Conservation (phyloP, 306 rosid species). For the Dryas octopetala region DNA sequence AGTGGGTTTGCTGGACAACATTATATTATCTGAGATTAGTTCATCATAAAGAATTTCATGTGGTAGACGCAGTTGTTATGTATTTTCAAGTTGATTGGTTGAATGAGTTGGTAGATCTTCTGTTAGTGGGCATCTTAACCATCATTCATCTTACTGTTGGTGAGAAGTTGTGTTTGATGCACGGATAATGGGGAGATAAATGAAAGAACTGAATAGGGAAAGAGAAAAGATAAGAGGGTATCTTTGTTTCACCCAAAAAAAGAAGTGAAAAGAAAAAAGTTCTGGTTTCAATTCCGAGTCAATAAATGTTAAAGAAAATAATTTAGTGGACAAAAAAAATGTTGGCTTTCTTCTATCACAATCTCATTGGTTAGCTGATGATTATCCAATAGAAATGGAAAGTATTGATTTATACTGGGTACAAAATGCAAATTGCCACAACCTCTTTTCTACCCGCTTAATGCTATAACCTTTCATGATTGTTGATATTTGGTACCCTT, state of each 20-base stretch:
- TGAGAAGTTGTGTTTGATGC: neutral
- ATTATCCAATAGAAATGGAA: neutral
- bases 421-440: neutral
- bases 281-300: neutral
- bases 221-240: neutral
- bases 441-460: neutral
- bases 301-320: neutral
- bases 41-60: neutral
- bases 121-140: neutral
- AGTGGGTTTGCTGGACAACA: neutral
- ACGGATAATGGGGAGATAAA: neutral
- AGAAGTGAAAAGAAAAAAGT: neutral
- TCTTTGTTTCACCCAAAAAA: neutral
- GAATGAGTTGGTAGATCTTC: neutral
- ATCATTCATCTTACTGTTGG: neutral
- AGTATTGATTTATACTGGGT: neutral
- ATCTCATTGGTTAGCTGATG: neutral
- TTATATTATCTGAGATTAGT: neutral
- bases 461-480: neutral
- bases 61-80: neutral
- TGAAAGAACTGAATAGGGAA: neutral
- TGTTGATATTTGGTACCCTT: neutral
- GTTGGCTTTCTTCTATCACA: neutral
- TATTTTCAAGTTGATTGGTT: neutral
- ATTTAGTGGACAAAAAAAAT: neutral